phyloP scores from a whole-genome alignment of 1,284 basidiomycete species.

The Peniophora sp. region DNA sequence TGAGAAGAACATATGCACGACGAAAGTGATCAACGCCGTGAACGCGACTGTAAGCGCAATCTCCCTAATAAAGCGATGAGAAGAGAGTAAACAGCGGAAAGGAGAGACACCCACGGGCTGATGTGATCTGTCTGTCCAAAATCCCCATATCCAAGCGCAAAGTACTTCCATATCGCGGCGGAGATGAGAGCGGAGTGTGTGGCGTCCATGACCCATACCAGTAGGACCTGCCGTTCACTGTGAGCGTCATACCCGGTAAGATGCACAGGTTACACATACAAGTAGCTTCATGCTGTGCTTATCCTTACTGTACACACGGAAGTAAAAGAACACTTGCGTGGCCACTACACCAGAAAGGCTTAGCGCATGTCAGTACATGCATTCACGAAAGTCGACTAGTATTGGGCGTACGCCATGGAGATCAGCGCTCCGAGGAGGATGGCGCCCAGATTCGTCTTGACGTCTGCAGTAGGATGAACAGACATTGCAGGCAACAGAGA shows the following conservation, averaged over 20 bases:
- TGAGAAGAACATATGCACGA: background rate
- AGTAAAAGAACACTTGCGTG: conserved; percentile 11
- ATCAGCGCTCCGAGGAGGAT: conserved; percentile 6
- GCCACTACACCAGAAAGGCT: conserved; percentile 10
- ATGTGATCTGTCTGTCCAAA: background rate
- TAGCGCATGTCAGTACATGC: background rate
- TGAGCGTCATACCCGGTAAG: background rate
- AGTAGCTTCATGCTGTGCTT: conserved; percentile 3
- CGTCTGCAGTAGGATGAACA: background rate
- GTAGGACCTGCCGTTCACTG: conserved; percentile 1
- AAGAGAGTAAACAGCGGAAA: background rate
- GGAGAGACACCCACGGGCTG: background rate
- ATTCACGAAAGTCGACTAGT: background rate
- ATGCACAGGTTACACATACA: conserved; percentile 1
- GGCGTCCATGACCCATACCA: conserved; percentile 2
- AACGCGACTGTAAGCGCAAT: conserved; percentile 38
- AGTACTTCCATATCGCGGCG: background rate
- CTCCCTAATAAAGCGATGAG: conserved; percentile 3
- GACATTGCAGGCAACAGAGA: background rate
- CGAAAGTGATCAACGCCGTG: conserved; percentile 18
- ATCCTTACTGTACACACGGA: conserved; percentile 8
- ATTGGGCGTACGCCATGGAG: conserved; percentile 2
- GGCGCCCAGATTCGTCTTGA: conserved; percentile 6
- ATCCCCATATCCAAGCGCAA: background rate
- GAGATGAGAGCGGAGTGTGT: background rate